phyloP scores from a whole-genome alignment of 306 rosid genomes.

The Lablab purpureus region DNA sequence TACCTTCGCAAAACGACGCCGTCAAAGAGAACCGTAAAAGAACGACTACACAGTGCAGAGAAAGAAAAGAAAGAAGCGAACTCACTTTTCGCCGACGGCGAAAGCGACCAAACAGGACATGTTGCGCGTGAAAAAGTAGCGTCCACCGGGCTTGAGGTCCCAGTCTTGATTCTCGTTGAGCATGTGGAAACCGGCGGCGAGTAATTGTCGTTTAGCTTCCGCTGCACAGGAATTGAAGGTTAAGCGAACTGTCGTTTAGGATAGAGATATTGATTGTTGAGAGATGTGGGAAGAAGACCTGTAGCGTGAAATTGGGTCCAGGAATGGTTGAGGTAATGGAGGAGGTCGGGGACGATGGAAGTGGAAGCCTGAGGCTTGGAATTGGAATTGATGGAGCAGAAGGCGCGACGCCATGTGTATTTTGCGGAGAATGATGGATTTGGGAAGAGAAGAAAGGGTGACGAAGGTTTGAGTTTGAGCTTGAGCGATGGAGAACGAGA shows the following conservation, averaged over 20 bases:
- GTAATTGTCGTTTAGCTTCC: slow-evolving; percentile 81
- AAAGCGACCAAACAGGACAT: slow-evolving; percentile 96
- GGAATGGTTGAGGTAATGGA: slow-evolving; percentile 87
- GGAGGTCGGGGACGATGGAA: slow-evolving; percentile 76
- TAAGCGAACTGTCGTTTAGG: background rate
- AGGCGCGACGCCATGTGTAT: slow-evolving; percentile 31
- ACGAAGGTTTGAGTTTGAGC: slow-evolving; percentile 48
- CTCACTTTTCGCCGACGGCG: slow-evolving; percentile 80
- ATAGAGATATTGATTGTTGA: background rate
- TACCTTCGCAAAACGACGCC: slow-evolving; percentile 62
- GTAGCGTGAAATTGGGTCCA: slow-evolving; percentile 99
- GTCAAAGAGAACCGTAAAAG: background rate
- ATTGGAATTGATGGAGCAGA: slow-evolving; percentile 54
- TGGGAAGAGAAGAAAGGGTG: background rate
- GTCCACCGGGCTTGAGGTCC: slow-evolving; percentile 92
- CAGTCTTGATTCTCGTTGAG: slow-evolving; percentile 84
- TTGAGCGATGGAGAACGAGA: slow-evolving; percentile 49
- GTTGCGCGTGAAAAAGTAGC: slow-evolving; percentile 91
- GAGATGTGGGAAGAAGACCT: slow-evolving; percentile 38
- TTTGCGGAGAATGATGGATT: background rate
- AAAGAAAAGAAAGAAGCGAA: background rate
- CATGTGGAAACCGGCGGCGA: slow-evolving; percentile 83
- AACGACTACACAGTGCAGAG: background rate
- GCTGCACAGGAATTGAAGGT: slow-evolving; percentile 53
- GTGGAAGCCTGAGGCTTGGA: slow-evolving; percentile 20